phyloP scores from a whole-genome alignment of 2,329 filamentous ascomycete genomes.

The Zymoseptoria pseudotritici region DNA sequence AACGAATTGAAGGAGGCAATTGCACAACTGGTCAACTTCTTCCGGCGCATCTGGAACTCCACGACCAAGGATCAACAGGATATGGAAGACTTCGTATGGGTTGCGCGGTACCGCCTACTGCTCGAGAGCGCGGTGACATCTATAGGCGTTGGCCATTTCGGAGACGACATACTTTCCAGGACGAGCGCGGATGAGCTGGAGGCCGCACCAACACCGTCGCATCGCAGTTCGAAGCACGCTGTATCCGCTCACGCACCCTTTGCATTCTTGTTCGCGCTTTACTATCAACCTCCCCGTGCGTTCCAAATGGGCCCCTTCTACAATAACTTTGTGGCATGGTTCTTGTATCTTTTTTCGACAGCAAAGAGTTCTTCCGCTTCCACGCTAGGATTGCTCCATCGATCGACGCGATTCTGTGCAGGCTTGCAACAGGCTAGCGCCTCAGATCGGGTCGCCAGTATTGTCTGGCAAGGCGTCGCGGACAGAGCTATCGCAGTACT shows the following conservation, averaged over 20 bases:
- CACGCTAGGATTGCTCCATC: constrained; percentile 13
- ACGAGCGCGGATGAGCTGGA: constrained; percentile 55
- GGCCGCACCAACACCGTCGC: constrained; percentile 59
- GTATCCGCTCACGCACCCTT: constrained; percentile 53
- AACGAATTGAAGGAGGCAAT: constrained; percentile 75
- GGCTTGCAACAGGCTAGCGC: not conserved
- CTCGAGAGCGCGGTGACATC: constrained; percentile 41
- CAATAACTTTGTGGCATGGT: constrained; percentile 11
- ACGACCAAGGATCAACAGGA: constrained; percentile 2
- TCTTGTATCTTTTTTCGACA: constrained; percentile 11
- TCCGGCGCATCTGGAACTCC: constrained; percentile 61
- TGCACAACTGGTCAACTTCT: constrained; percentile 59
- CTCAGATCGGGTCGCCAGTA: not conserved
- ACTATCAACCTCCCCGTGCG: constrained; percentile 13
- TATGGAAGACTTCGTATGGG: constrained; percentile 11
- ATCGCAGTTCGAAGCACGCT: constrained; percentile 47
- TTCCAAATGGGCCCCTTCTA: constrained; percentile 4
- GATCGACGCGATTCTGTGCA: constrained; percentile 6
- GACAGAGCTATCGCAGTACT: constrained; percentile 5
- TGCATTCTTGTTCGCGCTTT: constrained; percentile 40
- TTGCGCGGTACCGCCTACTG: constrained; percentile 15
- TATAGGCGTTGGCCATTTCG: constrained; percentile 45
- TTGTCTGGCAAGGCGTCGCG: constrained; percentile 14
- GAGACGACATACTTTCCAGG: constrained; percentile 41
- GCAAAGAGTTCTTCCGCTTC: constrained; percentile 12